Conservation (phyloP, 2,329 filamentous ascomycete genomes). For the Aspergillaceae sp. region DNA sequence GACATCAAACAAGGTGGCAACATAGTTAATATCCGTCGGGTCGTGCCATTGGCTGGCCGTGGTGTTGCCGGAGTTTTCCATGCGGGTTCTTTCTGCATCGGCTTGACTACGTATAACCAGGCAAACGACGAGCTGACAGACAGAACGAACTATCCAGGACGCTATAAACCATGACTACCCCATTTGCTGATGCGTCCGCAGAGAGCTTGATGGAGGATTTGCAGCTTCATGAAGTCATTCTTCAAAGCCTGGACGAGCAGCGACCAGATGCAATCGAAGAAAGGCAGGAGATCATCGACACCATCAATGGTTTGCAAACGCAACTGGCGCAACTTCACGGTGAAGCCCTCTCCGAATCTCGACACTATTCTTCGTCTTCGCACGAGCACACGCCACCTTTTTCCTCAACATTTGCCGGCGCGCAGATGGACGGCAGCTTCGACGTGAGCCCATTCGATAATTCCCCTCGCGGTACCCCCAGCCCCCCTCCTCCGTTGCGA, state of each 20-base stretch:
- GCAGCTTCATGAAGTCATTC: slow-evolving; percentile 23
- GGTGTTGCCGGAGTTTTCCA: not conserved
- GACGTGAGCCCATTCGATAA: not conserved
- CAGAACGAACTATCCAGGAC: too few species aligned
- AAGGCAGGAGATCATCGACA: slow-evolving; percentile 18
- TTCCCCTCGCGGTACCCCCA: not conserved
- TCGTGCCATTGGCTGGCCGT: not conserved
- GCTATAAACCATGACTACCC: not conserved
- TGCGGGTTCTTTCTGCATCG: not conserved
- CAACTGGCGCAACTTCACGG: slow-evolving; percentile 17
- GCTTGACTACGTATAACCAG: not conserved
- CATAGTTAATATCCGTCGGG: not conserved
- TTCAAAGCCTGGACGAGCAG: slow-evolving; percentile 20
- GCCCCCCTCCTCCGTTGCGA: not conserved
- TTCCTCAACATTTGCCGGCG: not conserved
- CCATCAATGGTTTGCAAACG: slow-evolving; percentile 16
- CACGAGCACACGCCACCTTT: not conserved
- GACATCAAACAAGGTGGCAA: too few species aligned
- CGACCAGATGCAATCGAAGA: slow-evolving; percentile 17
- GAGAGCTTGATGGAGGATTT: slow-evolving; percentile 24
- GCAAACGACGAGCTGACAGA: not conserved
- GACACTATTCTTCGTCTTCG: not conserved
- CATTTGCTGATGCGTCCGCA: slow-evolving; percentile 9
- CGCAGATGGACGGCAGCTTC: slow-evolving; percentile 12
- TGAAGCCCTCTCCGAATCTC: not conserved